These are phyloP conservation scores for Fusarium illudens DNA, from an alignment of 2,329 filamentous ascomycete genomes.

Conservation along the genomic window DNA sequence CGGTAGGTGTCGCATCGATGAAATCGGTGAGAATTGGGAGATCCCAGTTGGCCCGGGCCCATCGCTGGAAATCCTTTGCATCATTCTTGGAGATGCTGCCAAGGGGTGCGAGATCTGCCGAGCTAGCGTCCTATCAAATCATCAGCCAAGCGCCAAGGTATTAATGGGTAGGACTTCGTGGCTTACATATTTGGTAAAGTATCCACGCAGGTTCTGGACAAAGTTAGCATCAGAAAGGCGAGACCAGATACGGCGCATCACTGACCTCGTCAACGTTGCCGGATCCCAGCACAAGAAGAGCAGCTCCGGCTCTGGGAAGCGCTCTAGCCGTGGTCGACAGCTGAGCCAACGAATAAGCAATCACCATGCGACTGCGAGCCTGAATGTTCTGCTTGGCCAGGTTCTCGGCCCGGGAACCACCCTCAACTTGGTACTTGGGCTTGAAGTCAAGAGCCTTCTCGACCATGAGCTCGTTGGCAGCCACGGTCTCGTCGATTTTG, in stretches of 20 bases:
- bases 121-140: conserved; percentile 28
- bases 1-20: conserved; percentile 64
- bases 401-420: conserved; percentile 61
- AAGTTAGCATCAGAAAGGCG: neutral
- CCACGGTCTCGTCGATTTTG: neutral
- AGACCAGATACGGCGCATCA: conserved; percentile 31
- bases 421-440: conserved; percentile 40
- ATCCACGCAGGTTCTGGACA: neutral
- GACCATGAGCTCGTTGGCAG: neutral
- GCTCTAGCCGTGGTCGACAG: conserved; percentile 24
- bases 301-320: conserved; percentile 27
- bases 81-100: conserved; percentile 67
- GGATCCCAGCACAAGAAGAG: conserved; percentile 25
- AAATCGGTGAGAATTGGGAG: conserved; percentile 72
- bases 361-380: neutral
- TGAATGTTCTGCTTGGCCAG: conserved; percentile 54
- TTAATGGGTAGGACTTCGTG: neutral
- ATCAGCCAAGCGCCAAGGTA: neutral
- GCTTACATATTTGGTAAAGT: neutral
- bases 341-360: conserved; percentile 49
- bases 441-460: neutral
- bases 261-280: conserved; percentile 17
- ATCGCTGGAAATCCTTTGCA: conserved; percentile 70
- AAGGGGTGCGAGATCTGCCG: conserved; percentile 65
- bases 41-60: conserved; percentile 62